Percentiles rank a stretch among this genome's conserved stretches.
These are phyloP conservation scores for Pelargonium myrrhifolium DNA, from an alignment of 441 rosid genomes.

Conservation along the genomic window DNA sequence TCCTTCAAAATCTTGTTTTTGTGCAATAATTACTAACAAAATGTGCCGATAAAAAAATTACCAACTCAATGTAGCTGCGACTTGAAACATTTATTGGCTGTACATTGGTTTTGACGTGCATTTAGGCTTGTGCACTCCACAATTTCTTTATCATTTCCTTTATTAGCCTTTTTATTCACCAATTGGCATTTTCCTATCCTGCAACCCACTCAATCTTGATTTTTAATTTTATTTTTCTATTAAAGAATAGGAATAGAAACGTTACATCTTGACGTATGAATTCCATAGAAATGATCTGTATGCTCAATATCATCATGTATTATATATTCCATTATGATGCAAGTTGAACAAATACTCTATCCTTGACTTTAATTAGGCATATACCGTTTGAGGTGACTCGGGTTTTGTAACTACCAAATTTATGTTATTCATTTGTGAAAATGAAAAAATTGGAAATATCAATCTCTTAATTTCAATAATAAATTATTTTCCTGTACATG, in stretches of 20 bases:
- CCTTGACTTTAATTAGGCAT: not conserved
- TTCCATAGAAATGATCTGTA: not conserved
- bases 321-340: not conserved
- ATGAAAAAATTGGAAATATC: not conserved
- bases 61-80: not conserved
- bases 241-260: not conserved
- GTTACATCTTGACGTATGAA: not conserved
- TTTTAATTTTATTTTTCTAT: not conserved
- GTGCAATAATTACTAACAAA: not conserved
- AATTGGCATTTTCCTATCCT: not conserved
- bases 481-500: slow-evolving; percentile 13
- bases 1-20: not conserved
- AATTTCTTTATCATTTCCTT: not conserved
- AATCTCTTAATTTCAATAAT: not conserved
- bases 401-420: not conserved
- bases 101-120: not conserved
- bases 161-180: not conserved
- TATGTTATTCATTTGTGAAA: not conserved
- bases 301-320: not conserved
- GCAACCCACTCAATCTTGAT: not conserved
- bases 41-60: not conserved
- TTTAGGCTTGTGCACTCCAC: not conserved
- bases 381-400: not conserved
- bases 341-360: not conserved
- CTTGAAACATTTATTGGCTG: not conserved